A percentile compares a stretch with the other conserved stretches of the same genome.
Evolutionary conservation across 345 rosid genomes (phyloP).

Genomic region (Microcos paniculata): DNA sequence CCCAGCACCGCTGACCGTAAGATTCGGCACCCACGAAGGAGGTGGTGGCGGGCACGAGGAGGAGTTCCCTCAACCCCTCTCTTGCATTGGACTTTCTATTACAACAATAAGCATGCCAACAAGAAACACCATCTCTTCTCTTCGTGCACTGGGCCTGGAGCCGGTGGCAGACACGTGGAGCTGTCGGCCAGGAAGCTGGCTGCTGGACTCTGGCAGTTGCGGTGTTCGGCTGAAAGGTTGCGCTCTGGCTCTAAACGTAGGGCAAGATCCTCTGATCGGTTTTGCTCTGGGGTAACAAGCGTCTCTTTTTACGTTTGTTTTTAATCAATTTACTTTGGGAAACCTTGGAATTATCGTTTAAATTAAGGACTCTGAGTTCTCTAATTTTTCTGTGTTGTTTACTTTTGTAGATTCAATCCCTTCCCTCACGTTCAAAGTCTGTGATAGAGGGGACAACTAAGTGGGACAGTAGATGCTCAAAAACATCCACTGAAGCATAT

Average conservation of each 20-base stretch:
- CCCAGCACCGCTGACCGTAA: constrained; percentile 6
- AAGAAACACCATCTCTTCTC: neutral
- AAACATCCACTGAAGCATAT: constrained; percentile 26
- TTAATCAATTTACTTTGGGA: neutral
- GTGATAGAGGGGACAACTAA: constrained; percentile 41
- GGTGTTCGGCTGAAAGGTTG: constrained; percentile 1
- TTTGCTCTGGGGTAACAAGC: constrained; percentile 16
- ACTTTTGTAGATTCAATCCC: constrained; percentile 17
- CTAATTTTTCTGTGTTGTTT: neutral
- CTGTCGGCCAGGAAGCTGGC: constrained; percentile 44
- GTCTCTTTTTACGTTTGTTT: neutral
- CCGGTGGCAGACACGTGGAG: neutral
- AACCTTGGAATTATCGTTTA: neutral
- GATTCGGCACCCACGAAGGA: neutral
- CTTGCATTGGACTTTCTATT: constrained; percentile 20
- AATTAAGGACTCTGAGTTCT: neutral
- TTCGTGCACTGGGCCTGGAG: neutral
- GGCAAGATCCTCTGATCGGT: constrained; percentile 20
- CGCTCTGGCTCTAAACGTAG: constrained; percentile 2
- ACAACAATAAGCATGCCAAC: neutral
- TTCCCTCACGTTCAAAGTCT: constrained; percentile 8
- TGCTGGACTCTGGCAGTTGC: constrained; percentile 31
- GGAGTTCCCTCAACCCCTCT: constrained; percentile 24
- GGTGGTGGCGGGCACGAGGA: neutral
- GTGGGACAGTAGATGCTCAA: constrained; percentile 37